A percentile compares a stretch with the other conserved stretches of the same genome.
These are phyloP conservation scores for Rhazya stricta DNA, from an alignment of 257 asterid species.

Conservation along the genomic window DNA sequence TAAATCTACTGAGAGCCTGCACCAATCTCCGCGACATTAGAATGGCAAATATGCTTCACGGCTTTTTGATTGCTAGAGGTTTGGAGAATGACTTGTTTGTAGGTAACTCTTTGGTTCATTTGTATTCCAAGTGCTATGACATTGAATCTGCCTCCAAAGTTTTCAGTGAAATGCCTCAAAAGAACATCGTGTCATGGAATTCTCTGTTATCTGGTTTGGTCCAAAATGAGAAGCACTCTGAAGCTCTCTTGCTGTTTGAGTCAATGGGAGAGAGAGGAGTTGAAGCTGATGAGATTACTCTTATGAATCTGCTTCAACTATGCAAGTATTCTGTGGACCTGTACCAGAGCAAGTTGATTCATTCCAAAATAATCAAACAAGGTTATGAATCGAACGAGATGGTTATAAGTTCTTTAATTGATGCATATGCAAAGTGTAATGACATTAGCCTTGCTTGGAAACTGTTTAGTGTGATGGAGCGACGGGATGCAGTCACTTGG, in stretches of 20 bases:
- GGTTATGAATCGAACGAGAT: constrained; percentile 58
- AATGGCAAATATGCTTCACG: constrained; percentile 58
- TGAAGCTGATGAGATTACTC: constrained; percentile 67
- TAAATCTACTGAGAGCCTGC: constrained; percentile 68
- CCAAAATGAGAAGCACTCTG: constrained; percentile 49
- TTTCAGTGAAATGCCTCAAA: constrained; percentile 52
- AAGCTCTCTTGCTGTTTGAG: constrained; percentile 49
- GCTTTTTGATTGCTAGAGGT: constrained; percentile 49
- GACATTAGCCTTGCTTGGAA: constrained; percentile 50
- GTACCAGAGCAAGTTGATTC: constrained; percentile 57
- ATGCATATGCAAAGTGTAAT: constrained; percentile 71
- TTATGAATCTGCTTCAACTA: constrained; percentile 64
- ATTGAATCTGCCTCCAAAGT: constrained; percentile 49
- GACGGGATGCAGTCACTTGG: constrained; percentile 73
- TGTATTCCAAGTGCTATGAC: constrained; percentile 74
- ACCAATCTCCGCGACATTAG: constrained; percentile 37
- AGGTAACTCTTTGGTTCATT: constrained; percentile 64
- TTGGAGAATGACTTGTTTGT: constrained; percentile 61
- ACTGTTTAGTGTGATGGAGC: constrained; percentile 45
- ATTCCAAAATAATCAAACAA: constrained; percentile 44
- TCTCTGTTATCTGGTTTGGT: constrained; percentile 69
- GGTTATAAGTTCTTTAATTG: constrained; percentile 68
- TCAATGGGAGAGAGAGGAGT: constrained; percentile 48
- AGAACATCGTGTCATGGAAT: constrained; percentile 73
- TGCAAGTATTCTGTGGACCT: constrained; percentile 50